Evolutionary conservation across 495 filamentous ascomycete genomes (phyloP).

Genomic region (Pseudevernia furfuracea): DNA sequence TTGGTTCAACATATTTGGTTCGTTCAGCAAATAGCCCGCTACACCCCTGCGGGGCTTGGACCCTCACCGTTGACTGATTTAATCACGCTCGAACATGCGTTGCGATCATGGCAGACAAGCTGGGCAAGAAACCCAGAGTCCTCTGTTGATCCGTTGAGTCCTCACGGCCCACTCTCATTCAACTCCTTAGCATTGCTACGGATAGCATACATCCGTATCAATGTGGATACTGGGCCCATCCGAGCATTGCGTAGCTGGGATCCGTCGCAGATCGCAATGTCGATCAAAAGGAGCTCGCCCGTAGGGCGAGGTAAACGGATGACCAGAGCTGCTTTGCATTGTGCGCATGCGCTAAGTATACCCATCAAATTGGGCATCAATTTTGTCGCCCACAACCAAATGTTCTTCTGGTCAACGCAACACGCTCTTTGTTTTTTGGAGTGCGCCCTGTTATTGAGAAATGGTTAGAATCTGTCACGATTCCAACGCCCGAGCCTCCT

Average conservation of each 20-base stretch:
- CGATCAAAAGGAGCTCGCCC: not conserved
- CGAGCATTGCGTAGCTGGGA: not conserved
- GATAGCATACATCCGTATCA: conserved; percentile 3
- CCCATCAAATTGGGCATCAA: conserved; percentile 6
- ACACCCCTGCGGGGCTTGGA: too few relatives aligned
- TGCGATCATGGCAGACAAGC: not conserved
- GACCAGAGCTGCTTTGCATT: conserved; percentile 4
- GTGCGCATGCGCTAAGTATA: conserved; percentile 5
- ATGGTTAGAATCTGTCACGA: conserved; percentile 8
- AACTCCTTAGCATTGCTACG: not conserved
- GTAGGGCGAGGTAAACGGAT: not conserved
- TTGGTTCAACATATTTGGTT: conserved; percentile 2
- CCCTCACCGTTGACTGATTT: not conserved
- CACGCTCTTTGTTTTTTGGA: conserved; percentile 5
- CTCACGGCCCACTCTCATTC: conserved; percentile 4
- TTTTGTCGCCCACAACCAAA: conserved; percentile 1
- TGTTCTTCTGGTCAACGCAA: not conserved
- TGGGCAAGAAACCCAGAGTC: conserved; percentile 4
- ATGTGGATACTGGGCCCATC: conserved; percentile 1
- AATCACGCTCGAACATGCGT: not conserved
- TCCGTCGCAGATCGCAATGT: not conserved
- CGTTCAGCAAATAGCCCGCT: not conserved
- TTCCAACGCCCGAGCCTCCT: not conserved
- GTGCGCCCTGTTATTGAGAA: conserved; percentile 2
- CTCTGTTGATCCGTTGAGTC: not conserved